Evolutionary conservation across 2,329 filamentous ascomycete species (phyloP), one percentile per base, ranked within the genome.

Genomic region (Onygena corvina): DNA sequence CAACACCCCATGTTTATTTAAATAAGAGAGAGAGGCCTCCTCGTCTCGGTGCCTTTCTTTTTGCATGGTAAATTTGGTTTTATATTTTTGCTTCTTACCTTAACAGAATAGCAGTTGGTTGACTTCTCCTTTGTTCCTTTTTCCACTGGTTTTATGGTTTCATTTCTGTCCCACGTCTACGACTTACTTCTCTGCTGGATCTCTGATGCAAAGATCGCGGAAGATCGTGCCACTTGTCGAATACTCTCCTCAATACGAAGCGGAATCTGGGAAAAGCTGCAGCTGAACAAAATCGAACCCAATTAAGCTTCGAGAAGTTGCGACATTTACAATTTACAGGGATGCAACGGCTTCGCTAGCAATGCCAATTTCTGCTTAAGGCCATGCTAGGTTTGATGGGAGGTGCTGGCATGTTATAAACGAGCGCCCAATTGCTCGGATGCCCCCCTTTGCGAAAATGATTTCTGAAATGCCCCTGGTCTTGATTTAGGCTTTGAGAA

Each of bases 131-230:
- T 18, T 46, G 27, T 46, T 34, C 30, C 30, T 46, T 46, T 46
- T 34, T 46, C 27, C 27, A 6, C 18, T 36, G n/a, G 3, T 14
- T 9, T 36, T 42, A 23, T 42, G 20, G 20, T 42, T 42, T 27
- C 20, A 4, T n/a, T 42, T 4, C 11, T 42, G 11, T 27, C 18
- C 38, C 18, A 36, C 35, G 33, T 16, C 31, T 47, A 5, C 44
- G 23, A 25, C 55, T 49, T 20, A 14, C 50, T 56, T 46, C 27
- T 45, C 23, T 14, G n/a, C 42, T 46, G 9, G 44, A 34, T 46
- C 30, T 46, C 16, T 3, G 44, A 46, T n/a, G n/a, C n/a, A n/a
- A 18, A 27, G 40, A 36, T 36, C 21, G 21, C 12, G 16, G 27
- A 42, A 42, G 18, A 18, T 21, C 35, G 9, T 20, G 18, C 18